These are phyloP conservation scores for Elongisporangium prolatum DNA, from an alignment of 352 stramenopile genomes.

Conservation along the genomic window DNA sequence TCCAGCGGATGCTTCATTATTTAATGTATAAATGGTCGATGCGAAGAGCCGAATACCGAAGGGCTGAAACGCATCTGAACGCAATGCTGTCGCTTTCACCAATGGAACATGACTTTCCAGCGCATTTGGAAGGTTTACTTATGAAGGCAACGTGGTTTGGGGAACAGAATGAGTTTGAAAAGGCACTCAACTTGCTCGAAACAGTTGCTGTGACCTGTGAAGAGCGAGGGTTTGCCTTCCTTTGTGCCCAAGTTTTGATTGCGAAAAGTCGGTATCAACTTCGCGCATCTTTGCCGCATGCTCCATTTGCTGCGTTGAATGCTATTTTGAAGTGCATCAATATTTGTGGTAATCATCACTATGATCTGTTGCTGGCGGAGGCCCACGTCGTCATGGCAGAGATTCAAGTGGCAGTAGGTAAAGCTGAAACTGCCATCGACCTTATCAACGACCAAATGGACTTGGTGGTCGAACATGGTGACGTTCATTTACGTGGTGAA, in stretches of 20 bases:
- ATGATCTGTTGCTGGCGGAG: conserved; percentile 52
- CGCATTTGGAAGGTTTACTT: conserved; percentile 38
- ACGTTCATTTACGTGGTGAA: conserved; percentile 46
- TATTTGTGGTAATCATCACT: conserved; percentile 45
- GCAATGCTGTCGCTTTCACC: conserved; percentile 40
- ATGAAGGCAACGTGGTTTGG: conserved; percentile 25
- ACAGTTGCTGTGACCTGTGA: conserved; percentile 34
- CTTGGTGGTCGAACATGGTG: conserved; percentile 62
- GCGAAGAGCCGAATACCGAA: conserved; percentile 31
- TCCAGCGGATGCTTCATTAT: conserved; percentile 44
- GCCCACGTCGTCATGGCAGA: conserved; percentile 60
- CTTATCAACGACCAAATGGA: conserved; percentile 60
- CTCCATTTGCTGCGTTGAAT: conserved; percentile 47
- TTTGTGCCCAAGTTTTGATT: conserved; percentile 52
- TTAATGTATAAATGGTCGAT: conserved; percentile 55
- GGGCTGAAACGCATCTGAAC: conserved; percentile 39
- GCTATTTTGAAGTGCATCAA: conserved; percentile 33
- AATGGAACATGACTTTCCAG: conserved; percentile 33
- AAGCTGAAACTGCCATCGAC: conserved; percentile 29
- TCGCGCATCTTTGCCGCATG: conserved; percentile 26
- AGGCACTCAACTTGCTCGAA: conserved; percentile 35
- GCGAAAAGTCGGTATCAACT: conserved; percentile 30
- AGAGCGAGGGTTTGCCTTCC: conserved; percentile 32
- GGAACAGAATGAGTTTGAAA: conserved; percentile 25
- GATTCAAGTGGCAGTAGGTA: conserved; percentile 57